Conservation (phyloP, 441 rosid species). For the Gossypium lobatum region DNA sequence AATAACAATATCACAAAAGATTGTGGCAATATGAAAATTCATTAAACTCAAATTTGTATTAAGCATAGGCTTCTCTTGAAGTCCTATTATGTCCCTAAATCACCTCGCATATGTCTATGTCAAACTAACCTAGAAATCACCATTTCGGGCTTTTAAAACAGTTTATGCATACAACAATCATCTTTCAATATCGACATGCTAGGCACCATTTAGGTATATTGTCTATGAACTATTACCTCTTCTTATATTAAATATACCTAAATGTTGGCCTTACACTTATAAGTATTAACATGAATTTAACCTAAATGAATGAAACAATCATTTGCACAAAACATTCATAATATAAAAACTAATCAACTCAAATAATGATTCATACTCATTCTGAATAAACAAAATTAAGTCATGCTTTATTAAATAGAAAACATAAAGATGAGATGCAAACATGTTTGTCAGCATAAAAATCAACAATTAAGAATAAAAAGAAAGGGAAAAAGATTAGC, state of each 20-base stretch:
- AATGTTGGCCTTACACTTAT: too few relatives aligned
- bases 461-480: not conserved
- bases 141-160: not conserved
- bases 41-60: not conserved
- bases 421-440: not conserved
- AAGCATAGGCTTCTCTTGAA: not conserved
- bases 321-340: not conserved
- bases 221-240: not conserved
- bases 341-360: not conserved
- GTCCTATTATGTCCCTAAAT: not conserved
- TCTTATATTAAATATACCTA: too few relatives aligned
- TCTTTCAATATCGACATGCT: not conserved
- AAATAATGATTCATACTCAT: not conserved
- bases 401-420: not conserved
- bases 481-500: not conserved
- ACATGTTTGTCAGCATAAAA: not conserved
- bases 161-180: not conserved
- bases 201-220: not conserved
- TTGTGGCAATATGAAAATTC: not conserved
- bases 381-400: not conserved
- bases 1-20: not conserved
- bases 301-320: not conserved
- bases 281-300: not conserved
- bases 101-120: not conserved
- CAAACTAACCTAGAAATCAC: not conserved